phyloP scores from a whole-genome alignment of 179 eudicot genomes.

The Vitellaria paradoxa region DNA sequence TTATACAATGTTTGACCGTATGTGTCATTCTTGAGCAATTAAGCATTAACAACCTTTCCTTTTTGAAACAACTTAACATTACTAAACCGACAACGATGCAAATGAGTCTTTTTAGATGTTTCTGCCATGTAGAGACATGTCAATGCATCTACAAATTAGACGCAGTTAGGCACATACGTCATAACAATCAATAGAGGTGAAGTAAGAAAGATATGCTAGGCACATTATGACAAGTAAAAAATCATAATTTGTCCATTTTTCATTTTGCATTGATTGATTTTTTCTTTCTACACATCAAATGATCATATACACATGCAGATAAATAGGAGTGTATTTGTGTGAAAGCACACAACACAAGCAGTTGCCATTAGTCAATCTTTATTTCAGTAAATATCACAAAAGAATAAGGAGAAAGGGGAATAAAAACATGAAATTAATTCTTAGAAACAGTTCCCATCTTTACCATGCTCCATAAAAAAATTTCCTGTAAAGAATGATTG shows the following conservation, averaged over 20 bases:
- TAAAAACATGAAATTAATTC: not conserved
- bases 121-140: not conserved
- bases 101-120: not conserved
- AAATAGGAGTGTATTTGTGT: too few relatives aligned
- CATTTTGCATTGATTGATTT: not conserved
- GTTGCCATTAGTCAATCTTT: too few relatives aligned
- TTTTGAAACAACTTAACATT: not conserved
- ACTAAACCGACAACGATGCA: not conserved
- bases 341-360: not conserved
- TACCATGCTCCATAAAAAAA: conserved; percentile 22
- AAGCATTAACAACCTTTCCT: not conserved
- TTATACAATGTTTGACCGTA: not conserved
- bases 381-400: not conserved
- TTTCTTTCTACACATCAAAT: not conserved
- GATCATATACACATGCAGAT: not conserved
- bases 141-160: not conserved
- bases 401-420: not conserved
- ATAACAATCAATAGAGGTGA: not conserved
- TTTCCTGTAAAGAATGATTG: conserved; percentile 20
- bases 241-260: not conserved
- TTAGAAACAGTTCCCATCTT: conserved; percentile 11
- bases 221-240: not conserved
- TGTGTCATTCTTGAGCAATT: not conserved
- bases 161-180: not conserved
- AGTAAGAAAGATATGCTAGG: not conserved